phyloP scores from a whole-genome alignment of 345 rosid species.

The Lagerstroemia speciosa region DNA sequence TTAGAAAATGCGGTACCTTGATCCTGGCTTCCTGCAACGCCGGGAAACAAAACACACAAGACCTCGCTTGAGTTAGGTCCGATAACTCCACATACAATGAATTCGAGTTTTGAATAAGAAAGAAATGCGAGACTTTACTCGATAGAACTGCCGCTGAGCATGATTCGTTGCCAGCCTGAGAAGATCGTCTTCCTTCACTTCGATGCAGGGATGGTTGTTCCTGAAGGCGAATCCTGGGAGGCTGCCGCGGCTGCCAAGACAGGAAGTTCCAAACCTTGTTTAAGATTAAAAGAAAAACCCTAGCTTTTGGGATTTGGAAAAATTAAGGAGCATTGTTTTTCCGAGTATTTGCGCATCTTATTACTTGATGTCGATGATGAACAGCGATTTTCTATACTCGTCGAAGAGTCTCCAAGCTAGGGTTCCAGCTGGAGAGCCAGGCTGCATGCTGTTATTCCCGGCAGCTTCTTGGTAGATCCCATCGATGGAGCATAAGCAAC shows the following conservation, averaged over 20 bases:
- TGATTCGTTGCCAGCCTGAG: slow-evolving; percentile 26
- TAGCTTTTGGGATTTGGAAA: not conserved
- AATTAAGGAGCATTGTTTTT: not conserved
- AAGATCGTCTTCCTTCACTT: slow-evolving; percentile 34
- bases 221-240: slow-evolving; percentile 72
- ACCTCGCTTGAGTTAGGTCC: not conserved
- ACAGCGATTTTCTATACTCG: slow-evolving; percentile 29
- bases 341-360: not conserved
- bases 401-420: slow-evolving; percentile 35
- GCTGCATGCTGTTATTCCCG: slow-evolving; percentile 14
- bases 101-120: not conserved
- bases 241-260: slow-evolving; percentile 17
- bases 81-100: not conserved
- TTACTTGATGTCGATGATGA: slow-evolving; percentile 17
- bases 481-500: slow-evolving; percentile 40
- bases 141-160: slow-evolving; percentile 56
- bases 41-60: not conserved
- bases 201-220: slow-evolving; percentile 41
- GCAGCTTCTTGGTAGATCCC: slow-evolving; percentile 37
- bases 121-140: slow-evolving; percentile 23
- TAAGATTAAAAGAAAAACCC: not conserved
- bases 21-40: slow-evolving; percentile 64
- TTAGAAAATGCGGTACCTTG: slow-evolving; percentile 34
- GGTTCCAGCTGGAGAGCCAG: slow-evolving; percentile 36
- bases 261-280: not conserved